Evolutionary conservation across 495 filamentous ascomycete genomes (phyloP).

Genomic region (Filosporella fistucella): DNA sequence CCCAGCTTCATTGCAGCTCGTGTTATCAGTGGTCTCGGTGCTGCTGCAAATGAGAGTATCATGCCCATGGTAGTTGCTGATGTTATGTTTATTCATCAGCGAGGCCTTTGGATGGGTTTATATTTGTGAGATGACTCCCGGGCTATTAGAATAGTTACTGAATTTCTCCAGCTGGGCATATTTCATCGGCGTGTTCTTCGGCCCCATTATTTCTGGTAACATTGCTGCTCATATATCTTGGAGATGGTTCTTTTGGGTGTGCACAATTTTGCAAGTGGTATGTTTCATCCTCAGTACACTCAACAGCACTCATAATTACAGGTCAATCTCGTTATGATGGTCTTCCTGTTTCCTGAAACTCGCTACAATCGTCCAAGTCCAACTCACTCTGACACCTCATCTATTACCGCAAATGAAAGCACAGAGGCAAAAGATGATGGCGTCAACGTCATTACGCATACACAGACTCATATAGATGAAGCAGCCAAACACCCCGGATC

Average conservation of each 20-base stretch:
- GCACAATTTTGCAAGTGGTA: conserved; percentile 31
- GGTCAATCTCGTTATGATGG: conserved; percentile 10
- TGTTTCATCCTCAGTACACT: conserved; percentile 33
- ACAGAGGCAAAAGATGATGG: neutral
- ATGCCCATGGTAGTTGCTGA: conserved; percentile 59
- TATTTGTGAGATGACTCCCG: conserved; percentile 44
- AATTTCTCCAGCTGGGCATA: conserved; percentile 25
- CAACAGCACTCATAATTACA: neutral
- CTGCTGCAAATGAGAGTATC: conserved; percentile 48
- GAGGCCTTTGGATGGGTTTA: conserved; percentile 58
- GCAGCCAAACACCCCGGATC: neutral
- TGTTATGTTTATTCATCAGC: conserved; percentile 59
- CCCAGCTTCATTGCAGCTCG: conserved; percentile 56
- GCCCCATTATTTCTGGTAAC: conserved; percentile 58
- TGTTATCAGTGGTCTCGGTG: conserved; percentile 59
- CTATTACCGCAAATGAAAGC: neutral
- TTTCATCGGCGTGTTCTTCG: conserved; percentile 29
- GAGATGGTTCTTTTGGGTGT: conserved; percentile 56
- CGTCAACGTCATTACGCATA: neutral
- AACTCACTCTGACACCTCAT: neutral
- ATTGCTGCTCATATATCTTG: conserved; percentile 56
- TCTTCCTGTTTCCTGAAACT: conserved; percentile 57
- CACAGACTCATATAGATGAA: neutral
- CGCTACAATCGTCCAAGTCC: conserved; percentile 45
- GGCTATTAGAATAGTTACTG: conserved; percentile 53